Conservation (phyloP, 2,329 filamentous ascomycete species). For the Aspergillus intermedius region DNA sequence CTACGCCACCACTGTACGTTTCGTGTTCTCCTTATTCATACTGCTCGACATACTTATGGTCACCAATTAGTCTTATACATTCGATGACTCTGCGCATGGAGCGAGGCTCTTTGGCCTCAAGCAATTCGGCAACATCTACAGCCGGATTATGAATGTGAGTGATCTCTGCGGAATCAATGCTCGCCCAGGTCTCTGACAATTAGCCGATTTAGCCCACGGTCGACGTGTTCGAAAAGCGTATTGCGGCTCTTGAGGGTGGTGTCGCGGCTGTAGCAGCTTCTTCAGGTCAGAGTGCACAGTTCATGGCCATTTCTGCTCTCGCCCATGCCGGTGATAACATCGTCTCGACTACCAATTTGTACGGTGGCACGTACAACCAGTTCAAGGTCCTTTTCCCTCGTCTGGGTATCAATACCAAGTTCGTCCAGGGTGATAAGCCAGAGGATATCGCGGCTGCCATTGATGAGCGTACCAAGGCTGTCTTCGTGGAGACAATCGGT, state of each 20-base stretch:
- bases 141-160: conserved; percentile 84
- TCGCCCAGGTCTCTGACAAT: not conserved
- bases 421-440: conserved; percentile 71
- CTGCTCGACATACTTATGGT: not conserved
- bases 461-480: conserved; percentile 86
- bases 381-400: conserved; percentile 85
- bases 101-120: conserved; percentile 94
- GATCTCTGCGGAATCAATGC: not conserved
- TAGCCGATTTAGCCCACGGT: conserved; percentile 65
- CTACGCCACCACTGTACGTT: conserved; percentile 72
- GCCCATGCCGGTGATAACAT: conserved; percentile 89
- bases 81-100: conserved; percentile 94
- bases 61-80: conserved; percentile 65
- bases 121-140: conserved; percentile 97
- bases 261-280: conserved; percentile 76
- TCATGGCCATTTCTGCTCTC: conserved; percentile 80
- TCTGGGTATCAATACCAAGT: conserved; percentile 83
- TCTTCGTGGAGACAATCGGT: conserved; percentile 87
- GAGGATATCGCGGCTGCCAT: conserved; percentile 75
- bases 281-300: conserved; percentile 86
- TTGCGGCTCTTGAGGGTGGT: conserved; percentile 91
- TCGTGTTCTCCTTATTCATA: not conserved
- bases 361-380: conserved; percentile 96
- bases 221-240: conserved; percentile 92
- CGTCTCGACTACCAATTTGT: conserved; percentile 80